A percentile compares a stretch with the other conserved stretches of the same genome.
Conservation (phyloP, 2,329 filamentous ascomycete species). For the Capronia coronata region DNA sequence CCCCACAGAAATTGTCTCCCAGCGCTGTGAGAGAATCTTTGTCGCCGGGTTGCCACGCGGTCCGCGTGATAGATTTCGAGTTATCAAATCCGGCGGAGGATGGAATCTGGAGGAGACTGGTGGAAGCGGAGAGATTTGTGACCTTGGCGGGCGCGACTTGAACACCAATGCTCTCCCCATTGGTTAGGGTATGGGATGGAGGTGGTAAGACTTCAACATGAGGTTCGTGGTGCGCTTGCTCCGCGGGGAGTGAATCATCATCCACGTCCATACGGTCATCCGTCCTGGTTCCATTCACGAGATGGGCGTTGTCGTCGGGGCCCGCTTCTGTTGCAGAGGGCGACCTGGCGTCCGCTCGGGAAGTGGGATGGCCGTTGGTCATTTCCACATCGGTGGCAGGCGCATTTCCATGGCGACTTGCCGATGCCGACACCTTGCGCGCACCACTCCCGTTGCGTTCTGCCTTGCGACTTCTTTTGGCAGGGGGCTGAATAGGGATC, state of each 20-base stretch:
- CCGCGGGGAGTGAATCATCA: constrained; percentile 32
- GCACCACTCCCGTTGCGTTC: constrained; percentile 33
- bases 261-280: constrained; percentile 37
- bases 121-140: constrained; percentile 41
- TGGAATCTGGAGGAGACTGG: constrained; percentile 34
- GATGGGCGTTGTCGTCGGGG: constrained; percentile 35
- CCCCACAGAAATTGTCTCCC: constrained; percentile 41
- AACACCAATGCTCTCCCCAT: constrained; percentile 42
- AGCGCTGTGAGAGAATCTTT: constrained; percentile 38
- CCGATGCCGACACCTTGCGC: constrained; percentile 26
- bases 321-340: constrained; percentile 31
- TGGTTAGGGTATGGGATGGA: constrained; percentile 37
- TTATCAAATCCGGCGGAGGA: constrained; percentile 31
- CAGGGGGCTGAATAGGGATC: constrained; percentile 27
- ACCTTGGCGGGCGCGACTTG: constrained; percentile 45
- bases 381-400: constrained; percentile 23
- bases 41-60: constrained; percentile 42
- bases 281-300: constrained; percentile 26
- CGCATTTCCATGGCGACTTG: constrained; percentile 32
- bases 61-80: constrained; percentile 36
- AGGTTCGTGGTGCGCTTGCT: constrained; percentile 29
- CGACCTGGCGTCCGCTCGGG: constrained; percentile 22
- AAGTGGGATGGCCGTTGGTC: constrained; percentile 24
- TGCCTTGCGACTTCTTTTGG: constrained; percentile 32
- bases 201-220: constrained; percentile 27